Evolutionary conservation across 768 basidiomycete genomes (phyloP).

Genomic region (Psilocybe cyanescens): DNA sequence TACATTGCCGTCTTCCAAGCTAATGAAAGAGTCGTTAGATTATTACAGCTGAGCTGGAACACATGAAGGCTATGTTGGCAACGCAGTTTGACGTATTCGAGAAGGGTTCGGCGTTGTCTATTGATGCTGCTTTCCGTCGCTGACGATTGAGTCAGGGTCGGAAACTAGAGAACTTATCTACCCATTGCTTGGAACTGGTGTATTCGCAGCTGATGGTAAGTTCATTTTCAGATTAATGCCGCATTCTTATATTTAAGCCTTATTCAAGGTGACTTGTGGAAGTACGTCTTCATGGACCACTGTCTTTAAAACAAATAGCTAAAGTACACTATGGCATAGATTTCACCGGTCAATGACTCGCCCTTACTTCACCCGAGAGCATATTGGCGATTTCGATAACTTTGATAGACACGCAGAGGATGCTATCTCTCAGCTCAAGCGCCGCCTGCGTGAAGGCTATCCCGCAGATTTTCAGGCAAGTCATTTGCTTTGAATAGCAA

Average conservation of each 20-base stretch:
- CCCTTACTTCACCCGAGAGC: slow-evolving; percentile 68
- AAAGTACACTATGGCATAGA: slow-evolving; percentile 22
- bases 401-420: slow-evolving; percentile 58
- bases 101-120: slow-evolving; percentile 4
- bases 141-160: background rate
- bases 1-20: slow-evolving; percentile 40
- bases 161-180: background rate
- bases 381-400: slow-evolving; percentile 62
- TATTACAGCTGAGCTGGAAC: slow-evolving; percentile 21
- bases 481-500: background rate
- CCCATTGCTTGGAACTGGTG: slow-evolving; percentile 9
- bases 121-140: slow-evolving; percentile 12
- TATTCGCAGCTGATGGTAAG: slow-evolving; percentile 9
- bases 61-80: slow-evolving; percentile 22
- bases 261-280: slow-evolving; percentile 64
- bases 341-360: slow-evolving; percentile 70
- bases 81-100: slow-evolving; percentile 22
- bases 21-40: slow-evolving; percentile 36
- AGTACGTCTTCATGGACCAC: slow-evolving; percentile 38
- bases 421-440: slow-evolving; percentile 46
- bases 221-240: background rate
- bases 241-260: background rate
- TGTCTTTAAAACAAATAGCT: background rate
- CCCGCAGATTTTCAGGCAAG: slow-evolving; percentile 63
- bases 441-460: slow-evolving; percentile 45